These are phyloP conservation scores for Parastagonospora nodorum DNA, from an alignment of 2,329 filamentous ascomycete genomes.

Conservation along the genomic window DNA sequence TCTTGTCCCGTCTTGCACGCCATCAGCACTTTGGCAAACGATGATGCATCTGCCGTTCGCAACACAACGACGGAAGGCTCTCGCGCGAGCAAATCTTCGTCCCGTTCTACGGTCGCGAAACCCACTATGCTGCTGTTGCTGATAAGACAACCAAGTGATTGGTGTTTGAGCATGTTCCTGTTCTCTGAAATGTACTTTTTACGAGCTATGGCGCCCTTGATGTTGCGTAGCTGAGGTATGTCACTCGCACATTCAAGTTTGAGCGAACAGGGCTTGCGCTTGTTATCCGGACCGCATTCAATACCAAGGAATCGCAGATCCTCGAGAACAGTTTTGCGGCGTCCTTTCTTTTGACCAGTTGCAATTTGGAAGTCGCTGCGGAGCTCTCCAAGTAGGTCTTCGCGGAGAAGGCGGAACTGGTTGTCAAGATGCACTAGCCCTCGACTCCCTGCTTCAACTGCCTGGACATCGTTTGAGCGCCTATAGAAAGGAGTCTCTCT, in stretches of 20 bases:
- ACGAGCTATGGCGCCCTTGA: conserved; percentile 38
- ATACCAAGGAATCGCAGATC: conserved; percentile 49
- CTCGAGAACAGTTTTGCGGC: conserved; percentile 48
- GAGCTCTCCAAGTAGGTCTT: conserved; percentile 72
- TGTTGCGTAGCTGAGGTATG: conserved; percentile 50
- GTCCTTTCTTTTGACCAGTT: conserved; percentile 55
- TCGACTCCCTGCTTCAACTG: conserved; percentile 46
- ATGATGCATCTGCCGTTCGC: conserved; percentile 55
- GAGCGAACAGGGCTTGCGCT: conserved; percentile 43
- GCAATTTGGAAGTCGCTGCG: conserved; percentile 64
- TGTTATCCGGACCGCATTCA: conserved; percentile 40
- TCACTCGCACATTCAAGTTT: conserved; percentile 51
- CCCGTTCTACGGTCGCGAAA: conserved; percentile 64
- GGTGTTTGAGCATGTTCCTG: conserved; percentile 60
- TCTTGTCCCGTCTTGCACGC: conserved; percentile 26
- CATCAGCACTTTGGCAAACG: conserved; percentile 55
- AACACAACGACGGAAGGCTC: conserved; percentile 57
- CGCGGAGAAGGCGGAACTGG: conserved; percentile 71
- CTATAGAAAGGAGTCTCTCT: conserved; percentile 60
- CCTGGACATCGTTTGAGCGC: conserved; percentile 55
- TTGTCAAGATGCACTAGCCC: conserved; percentile 66
- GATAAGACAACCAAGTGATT: conserved; percentile 67
- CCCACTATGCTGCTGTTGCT: conserved; percentile 58
- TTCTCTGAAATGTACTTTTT: conserved; percentile 54
- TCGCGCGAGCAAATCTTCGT: conserved; percentile 53